Evolutionary conservation across 1,139 yeast species (phyloP).

Genomic region (Trichomonascaceae sp.): DNA sequence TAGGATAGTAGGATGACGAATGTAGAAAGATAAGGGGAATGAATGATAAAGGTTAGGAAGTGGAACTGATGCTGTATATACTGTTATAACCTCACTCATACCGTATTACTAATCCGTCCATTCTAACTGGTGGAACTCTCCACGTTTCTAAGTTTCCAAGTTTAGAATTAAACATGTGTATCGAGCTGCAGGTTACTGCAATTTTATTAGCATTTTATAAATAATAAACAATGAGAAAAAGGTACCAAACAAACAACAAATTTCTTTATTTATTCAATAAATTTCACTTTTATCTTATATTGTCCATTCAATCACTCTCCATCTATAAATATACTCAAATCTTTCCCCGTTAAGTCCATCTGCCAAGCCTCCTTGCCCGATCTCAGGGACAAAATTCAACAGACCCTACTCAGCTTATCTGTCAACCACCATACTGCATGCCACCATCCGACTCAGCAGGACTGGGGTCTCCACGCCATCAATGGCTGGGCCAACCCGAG

Average conservation of each 20-base stretch:
- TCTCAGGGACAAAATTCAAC: neutral
- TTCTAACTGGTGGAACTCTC: neutral
- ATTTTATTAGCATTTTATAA: too few relatives aligned
- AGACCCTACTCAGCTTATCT: neutral
- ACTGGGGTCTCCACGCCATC: conserved; percentile 7
- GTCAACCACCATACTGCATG: neutral
- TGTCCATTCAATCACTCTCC: too few relatives aligned
- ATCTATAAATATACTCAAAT: neutral
- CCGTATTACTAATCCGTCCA: neutral
- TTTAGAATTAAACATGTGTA: neutral
- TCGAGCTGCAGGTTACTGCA: neutral
- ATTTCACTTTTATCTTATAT: too few relatives aligned
- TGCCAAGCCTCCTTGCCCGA: neutral
- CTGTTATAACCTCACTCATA: too few relatives aligned
- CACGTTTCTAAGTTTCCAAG: neutral
- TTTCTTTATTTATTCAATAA: neutral
- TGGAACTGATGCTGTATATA: too few relatives aligned
- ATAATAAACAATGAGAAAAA: too few relatives aligned
- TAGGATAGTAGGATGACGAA: too few relatives aligned
- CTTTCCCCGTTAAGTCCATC: neutral
- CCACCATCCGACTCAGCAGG: neutral
- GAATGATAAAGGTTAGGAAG: too few relatives aligned
- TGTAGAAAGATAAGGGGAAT: too few relatives aligned
- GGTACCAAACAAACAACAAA: neutral
- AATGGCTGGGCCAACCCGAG: conserved; percentile 30